These are phyloP conservation scores for Heteromeles arbutifolia DNA, from an alignment of 306 rosid genomes.

Conservation along the genomic window DNA sequence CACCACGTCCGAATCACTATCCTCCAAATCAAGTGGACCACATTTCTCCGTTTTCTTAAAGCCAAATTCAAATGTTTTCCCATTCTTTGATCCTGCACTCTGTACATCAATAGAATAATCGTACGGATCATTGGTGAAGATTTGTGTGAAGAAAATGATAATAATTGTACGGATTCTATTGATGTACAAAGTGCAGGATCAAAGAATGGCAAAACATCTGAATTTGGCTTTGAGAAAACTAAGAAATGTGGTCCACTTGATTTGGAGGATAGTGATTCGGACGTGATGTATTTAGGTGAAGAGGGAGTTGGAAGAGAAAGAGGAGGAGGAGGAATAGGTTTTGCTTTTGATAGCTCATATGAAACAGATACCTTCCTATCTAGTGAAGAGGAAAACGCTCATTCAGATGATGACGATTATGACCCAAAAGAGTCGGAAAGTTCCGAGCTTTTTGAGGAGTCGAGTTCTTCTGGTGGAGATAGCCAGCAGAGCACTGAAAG, in stretches of 20 bases:
- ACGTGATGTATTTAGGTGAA: neutral
- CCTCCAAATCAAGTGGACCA: neutral
- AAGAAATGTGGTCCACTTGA: neutral
- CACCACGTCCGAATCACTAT: slow-evolving; percentile 9
- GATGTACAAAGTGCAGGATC: neutral
- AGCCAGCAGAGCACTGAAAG: neutral
- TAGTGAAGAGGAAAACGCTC: neutral
- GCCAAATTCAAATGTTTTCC: neutral
- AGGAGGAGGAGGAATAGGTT: neutral
- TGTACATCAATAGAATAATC: neutral
- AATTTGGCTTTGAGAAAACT: neutral
- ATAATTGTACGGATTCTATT: neutral
- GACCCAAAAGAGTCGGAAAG: neutral
- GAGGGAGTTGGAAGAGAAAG: neutral
- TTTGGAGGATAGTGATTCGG: slow-evolving; percentile 7
- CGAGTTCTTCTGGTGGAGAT: neutral
- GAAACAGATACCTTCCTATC: neutral
- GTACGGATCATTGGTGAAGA: no score
- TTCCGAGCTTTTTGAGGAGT: neutral
- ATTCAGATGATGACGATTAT: neutral
- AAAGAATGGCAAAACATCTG: neutral
- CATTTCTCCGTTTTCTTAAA: neutral
- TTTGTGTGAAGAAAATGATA: no score
- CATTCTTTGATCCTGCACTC: neutral
- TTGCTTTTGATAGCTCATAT: neutral